Evolutionary conservation across 1,139 yeast species (phyloP), one percentile per base, ranked within the genome.

Genomic region (Debaryomyces sp.): DNA sequence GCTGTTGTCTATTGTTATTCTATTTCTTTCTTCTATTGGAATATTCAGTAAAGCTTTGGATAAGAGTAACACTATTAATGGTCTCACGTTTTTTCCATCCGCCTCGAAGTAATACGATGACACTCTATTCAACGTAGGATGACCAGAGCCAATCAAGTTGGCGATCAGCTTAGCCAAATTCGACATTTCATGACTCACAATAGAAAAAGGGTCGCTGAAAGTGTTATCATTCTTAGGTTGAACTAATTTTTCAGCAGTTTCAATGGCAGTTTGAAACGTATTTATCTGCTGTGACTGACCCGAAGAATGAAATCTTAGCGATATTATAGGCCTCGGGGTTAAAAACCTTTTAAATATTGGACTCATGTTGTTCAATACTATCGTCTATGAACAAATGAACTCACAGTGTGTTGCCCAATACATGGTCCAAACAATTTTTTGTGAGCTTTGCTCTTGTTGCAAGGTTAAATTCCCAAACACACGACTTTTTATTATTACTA

Each of bases 101-200:
- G 95, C 89, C 67, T 92, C 97, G 60, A 95, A 92, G 69, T 94
- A 94, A 70, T 95, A 94, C 43, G 92, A 84, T 23, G 96, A 87
- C 5, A 92, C 96, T 57, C 96, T 77, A 67, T 92, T 91, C 50
- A 94, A 76, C 5, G 95, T 86, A 1, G 98, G 97, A 62, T 92
- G 97, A 6, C 96, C 96, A 0, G 96, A 87, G 1, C 98, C 97
- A 50, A 94, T 85, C 50, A 94, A 77, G 29, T 79, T 74, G 43
- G 96, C 96, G 53, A 94, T 95, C 61, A 91, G 90, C 62, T 82
- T 82, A 29, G 97, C 97, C 60, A 94, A 71, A 39, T 83, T 84
- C 18, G 94, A 86, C 99, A 94, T 94, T 63, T 94, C 99, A 58
- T 88, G 87, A 41, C 96, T 87, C n/a, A 94, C 99, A 45, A 92